Percentiles rank a stretch among this genome's conserved stretches.
Conservation (phyloP, 495 filamentous ascomycete species). For the Chaetomium fimeti region DNA sequence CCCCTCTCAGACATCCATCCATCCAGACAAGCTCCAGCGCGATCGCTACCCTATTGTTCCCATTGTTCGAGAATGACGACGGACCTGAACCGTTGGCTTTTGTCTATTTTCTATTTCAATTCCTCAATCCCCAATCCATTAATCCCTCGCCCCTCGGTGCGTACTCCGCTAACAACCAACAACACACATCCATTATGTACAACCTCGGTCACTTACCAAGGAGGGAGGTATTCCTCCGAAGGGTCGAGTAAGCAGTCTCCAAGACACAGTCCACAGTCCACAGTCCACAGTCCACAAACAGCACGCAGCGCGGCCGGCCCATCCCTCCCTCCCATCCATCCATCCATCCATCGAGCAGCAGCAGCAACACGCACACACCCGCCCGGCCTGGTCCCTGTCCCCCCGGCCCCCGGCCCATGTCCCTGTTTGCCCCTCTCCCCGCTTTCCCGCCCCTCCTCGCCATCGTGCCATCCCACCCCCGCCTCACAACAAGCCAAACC, state of each 20-base stretch:
- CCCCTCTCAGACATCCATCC: background rate
- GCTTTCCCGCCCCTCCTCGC: constrained; percentile 1
- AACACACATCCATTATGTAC: too few relatives aligned
- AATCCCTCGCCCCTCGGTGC: too few relatives aligned
- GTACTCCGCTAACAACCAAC: too few relatives aligned
- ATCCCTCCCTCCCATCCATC: background rate
- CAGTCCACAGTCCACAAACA: background rate
- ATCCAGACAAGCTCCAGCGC: background rate
- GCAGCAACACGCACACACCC: background rate
- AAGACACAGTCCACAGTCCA: too few relatives aligned
- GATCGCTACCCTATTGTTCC: background rate
- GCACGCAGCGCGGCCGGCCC: background rate
- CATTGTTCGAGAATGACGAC: background rate
- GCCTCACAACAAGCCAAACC: background rate
- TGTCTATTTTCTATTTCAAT: background rate
- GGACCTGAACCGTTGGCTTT: background rate
- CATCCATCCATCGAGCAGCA: background rate
- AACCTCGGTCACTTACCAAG: too few relatives aligned
- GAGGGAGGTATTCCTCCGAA: too few relatives aligned
- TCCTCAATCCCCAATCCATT: background rate
- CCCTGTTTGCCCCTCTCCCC: constrained; percentile 5
- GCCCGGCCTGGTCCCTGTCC: background rate
- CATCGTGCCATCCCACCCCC: constrained; percentile 1
- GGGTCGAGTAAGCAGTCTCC: too few relatives aligned
- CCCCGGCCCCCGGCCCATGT: background rate